Conservation (phyloP, 1,139 yeast genomes). For the Pichia terricola region DNA sequence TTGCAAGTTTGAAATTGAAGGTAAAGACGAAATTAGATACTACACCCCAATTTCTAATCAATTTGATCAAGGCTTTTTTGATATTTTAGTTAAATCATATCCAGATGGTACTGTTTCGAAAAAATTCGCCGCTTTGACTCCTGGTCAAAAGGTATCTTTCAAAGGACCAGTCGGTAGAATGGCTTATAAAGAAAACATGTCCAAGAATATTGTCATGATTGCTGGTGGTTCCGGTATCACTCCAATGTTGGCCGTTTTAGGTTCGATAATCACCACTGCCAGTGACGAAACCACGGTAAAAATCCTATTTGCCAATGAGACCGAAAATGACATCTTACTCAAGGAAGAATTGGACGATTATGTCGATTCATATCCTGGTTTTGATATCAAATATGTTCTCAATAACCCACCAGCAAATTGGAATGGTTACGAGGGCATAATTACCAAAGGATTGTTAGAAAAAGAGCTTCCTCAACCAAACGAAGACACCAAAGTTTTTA, state of each 20-base stretch:
- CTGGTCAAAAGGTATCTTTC: slow-evolving; percentile 59
- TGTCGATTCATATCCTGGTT: slow-evolving; percentile 49
- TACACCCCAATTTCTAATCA: slow-evolving; percentile 69
- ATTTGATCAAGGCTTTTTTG: slow-evolving; percentile 63
- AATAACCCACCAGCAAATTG: slow-evolving; percentile 27
- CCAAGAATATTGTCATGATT: slow-evolving; percentile 52
- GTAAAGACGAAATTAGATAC: slow-evolving; percentile 53
- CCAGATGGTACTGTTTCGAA: slow-evolving; percentile 59
- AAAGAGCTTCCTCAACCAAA: slow-evolving; percentile 41
- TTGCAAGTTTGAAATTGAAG: slow-evolving; percentile 39
- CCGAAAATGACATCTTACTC: slow-evolving; percentile 62
- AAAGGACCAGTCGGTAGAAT: slow-evolving; percentile 75
- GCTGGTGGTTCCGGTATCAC: slow-evolving; percentile 97
- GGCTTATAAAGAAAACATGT: slow-evolving; percentile 46
- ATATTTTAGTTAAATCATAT: slow-evolving; percentile 65
- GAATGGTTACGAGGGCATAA: slow-evolving; percentile 59
- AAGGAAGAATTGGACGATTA: slow-evolving; percentile 64
- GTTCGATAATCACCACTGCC: slow-evolving; percentile 55
- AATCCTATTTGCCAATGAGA: slow-evolving; percentile 60
- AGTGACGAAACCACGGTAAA: slow-evolving; percentile 52
- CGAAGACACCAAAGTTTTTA: slow-evolving; percentile 43
- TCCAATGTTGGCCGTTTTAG: slow-evolving; percentile 62
- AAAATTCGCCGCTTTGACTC: slow-evolving; percentile 49
- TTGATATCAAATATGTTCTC: slow-evolving; percentile 41
- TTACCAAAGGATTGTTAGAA: slow-evolving; percentile 47